Conservation (phyloP, 2,329 filamentous ascomycete genomes). For the Penicillium sp. region DNA sequence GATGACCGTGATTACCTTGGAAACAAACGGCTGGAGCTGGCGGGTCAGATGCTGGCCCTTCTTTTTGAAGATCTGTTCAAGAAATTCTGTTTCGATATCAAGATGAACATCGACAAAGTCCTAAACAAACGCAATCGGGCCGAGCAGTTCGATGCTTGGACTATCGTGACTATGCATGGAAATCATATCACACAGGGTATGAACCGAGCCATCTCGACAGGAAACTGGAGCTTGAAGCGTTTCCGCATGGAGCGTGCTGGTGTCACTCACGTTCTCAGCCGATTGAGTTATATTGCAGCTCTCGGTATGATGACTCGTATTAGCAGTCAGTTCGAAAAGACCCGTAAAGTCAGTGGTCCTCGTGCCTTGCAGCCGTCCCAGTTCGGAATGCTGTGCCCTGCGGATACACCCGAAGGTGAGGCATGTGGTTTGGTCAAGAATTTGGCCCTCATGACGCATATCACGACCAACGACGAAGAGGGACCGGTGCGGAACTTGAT, state of each 20-base stretch:
- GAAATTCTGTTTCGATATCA: constrained; percentile 79
- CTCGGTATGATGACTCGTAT: constrained; percentile 99
- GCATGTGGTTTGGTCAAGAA: constrained; percentile 98
- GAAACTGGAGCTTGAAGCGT: constrained; percentile 95
- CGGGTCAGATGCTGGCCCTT: constrained; percentile 83
- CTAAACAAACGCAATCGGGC: constrained; percentile 87
- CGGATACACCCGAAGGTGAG: constrained; percentile 96
- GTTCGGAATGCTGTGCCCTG: constrained; percentile 95
- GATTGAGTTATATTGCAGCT: constrained; percentile 90
- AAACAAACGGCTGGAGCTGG: constrained; percentile 90
- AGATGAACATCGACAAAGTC: constrained; percentile 88
- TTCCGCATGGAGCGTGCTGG: constrained; percentile 98
- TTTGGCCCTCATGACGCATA: constrained; percentile 95
- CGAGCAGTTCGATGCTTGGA: constrained; percentile 75
- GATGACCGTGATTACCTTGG: constrained; percentile 97
- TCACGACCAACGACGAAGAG: constrained; percentile 92
- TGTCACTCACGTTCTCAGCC: constrained; percentile 89
- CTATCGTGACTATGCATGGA: constrained; percentile 73
- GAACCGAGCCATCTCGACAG: constrained; percentile 91
- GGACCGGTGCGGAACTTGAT: constrained; percentile 78
- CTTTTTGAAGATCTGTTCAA: constrained; percentile 98
- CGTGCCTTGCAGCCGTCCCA: constrained; percentile 93
- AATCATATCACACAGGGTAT: constrained; percentile 84
- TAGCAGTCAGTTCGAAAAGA: constrained; percentile 97
- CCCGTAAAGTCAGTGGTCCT: constrained; percentile 87